These are phyloP conservation scores for Hemileia vastatrix DNA, from an alignment of 1,284 basidiomycete genomes.

Conservation along the genomic window DNA sequence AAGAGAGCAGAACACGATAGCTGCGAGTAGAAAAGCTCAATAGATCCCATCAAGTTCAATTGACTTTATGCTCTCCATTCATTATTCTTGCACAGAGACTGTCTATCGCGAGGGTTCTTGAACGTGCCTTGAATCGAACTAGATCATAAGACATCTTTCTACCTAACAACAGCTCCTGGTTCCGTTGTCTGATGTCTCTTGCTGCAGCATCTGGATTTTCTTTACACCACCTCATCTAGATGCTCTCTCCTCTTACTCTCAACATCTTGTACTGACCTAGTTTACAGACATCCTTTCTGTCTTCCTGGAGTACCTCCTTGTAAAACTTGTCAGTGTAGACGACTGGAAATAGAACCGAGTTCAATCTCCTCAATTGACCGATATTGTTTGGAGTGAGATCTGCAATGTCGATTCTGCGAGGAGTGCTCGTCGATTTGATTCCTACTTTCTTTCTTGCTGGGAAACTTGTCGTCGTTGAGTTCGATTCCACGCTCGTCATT, in stretches of 20 bases:
- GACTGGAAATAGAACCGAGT: conserved; percentile 22
- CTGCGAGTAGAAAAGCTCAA: no score
- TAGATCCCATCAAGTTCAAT: no score
- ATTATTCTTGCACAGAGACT: no score
- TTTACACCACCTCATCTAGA: neutral
- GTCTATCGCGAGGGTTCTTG: no score
- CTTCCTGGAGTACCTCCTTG: conserved; percentile 5
- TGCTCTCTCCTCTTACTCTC: neutral
- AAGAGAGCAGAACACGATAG: no score
- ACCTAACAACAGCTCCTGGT: no score
- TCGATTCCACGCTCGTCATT: conserved; percentile 1
- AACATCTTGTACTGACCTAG: conserved; percentile 23
- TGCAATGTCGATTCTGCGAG: neutral
- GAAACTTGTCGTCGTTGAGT: neutral
- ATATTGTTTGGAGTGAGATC: conserved; percentile 27
- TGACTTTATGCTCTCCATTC: no score
- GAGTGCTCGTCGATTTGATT: neutral
- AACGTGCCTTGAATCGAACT: no score
- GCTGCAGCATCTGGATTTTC: neutral
- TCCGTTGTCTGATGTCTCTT: no score
- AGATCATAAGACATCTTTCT: no score
- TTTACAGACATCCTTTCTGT: conserved; percentile 19
- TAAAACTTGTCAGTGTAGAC: conserved; percentile 20
- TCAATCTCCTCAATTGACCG: conserved; percentile 10
- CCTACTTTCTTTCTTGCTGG: neutral